These are phyloP conservation scores for Carpinus viminea DNA, from an alignment of 306 rosid genomes.

Conservation along the genomic window DNA sequence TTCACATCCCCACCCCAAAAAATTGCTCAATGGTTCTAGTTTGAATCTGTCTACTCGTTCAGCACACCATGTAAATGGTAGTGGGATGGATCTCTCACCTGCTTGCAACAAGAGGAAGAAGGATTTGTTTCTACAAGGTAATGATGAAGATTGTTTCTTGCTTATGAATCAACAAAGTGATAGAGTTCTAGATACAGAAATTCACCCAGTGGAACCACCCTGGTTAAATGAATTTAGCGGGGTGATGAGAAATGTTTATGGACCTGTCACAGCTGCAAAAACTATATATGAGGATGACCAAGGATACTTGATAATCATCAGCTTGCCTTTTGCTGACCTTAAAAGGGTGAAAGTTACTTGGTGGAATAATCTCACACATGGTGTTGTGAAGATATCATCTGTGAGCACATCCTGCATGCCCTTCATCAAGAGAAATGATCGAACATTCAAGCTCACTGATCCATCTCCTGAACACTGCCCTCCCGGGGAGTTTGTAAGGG, in stretches of 20 bases:
- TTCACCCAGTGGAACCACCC: constrained; percentile 31
- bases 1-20: constrained; percentile 26
- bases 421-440: constrained; percentile 31
- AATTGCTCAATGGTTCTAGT: constrained; percentile 39
- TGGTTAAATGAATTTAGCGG: constrained; percentile 45
- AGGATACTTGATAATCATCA: constrained; percentile 37
- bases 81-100: constrained; percentile 34
- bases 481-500: constrained; percentile 44
- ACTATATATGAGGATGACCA: constrained; percentile 44
- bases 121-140: constrained; percentile 38
- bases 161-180: constrained; percentile 30
- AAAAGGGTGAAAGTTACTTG: constrained; percentile 39
- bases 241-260: constrained; percentile 41
- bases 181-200: constrained; percentile 33
- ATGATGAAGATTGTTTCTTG: constrained; percentile 37
- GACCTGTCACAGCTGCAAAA: constrained; percentile 44
- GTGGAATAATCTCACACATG: constrained; percentile 40
- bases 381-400: constrained; percentile 38
- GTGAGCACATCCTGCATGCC: constrained; percentile 39
- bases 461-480: constrained; percentile 47
- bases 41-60: constrained; percentile 33
- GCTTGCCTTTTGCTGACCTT: constrained; percentile 38
- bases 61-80: constrained; percentile 27
- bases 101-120: constrained; percentile 42
- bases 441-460: constrained; percentile 45